phyloP scores from a whole-genome alignment of 257 asterid species.

The Solanum verrucosum region DNA sequence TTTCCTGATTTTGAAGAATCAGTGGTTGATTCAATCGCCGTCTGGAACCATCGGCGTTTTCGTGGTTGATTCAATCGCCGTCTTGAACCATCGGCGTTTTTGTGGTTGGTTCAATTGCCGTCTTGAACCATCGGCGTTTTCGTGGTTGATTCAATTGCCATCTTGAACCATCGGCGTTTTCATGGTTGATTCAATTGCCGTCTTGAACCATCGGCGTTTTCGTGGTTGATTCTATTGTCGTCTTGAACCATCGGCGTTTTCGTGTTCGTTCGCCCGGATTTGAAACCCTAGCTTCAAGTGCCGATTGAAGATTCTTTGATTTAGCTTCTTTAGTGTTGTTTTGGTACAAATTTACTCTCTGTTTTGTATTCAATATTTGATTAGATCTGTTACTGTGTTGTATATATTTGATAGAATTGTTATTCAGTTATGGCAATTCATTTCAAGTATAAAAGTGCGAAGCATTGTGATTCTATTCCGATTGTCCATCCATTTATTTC shows the following conservation, averaged over 20 bases:
- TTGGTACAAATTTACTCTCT: neutral
- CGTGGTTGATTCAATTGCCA: neutral
- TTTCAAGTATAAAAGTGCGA: constrained; percentile 93
- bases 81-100: too few relatives aligned
- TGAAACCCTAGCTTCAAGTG: neutral
- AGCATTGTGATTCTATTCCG: constrained; percentile 62
- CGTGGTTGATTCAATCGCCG: too few relatives aligned
- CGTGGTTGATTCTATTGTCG: too few relatives aligned
- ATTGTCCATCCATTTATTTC: constrained; percentile 76
- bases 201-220: too few relatives aligned
- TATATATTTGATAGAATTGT: neutral
- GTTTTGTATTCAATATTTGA: neutral
- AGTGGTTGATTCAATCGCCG: neutral
- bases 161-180: too few relatives aligned
- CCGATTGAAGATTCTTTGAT: neutral
- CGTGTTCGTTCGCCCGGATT: neutral
- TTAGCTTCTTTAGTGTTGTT: neutral
- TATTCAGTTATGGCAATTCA: constrained; percentile 74
- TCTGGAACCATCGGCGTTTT: neutral
- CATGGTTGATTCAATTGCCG: too few relatives aligned
- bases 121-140: neutral
- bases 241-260: too few relatives aligned
- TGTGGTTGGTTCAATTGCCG: neutral
- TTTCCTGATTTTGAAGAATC: neutral
- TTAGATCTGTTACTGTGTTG: neutral